Base-by-base conservation (phyloP, 1,284 basidiomycete species). In the Apiotrichum domesticum region DNA sequence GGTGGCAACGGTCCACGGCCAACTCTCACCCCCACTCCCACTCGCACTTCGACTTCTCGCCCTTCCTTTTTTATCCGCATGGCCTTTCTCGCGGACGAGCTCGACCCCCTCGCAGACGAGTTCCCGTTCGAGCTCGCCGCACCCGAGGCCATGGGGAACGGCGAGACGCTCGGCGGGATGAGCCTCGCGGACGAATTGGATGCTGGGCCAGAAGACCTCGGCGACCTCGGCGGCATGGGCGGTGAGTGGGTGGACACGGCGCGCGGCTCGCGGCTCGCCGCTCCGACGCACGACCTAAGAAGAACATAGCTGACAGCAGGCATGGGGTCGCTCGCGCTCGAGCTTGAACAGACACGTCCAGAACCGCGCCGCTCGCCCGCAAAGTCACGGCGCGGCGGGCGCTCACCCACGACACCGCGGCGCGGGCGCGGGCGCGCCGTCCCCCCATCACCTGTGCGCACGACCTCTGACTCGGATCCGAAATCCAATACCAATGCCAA, bases 41-140 rank as follows among this genome's bases (percentile, higher is more conserved):
- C 33, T 21, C 15, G 14, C 6, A n/a, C 35, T 32, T 14, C 21
- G 32, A 21, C 21, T 21, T 21, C 34, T 13, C 33, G 32, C 9
- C 40, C 11, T 21, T 21, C 40, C 15, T 9, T n/a, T 34, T 14
- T 6, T 29, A 14, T 29, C 15, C 6, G 32, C 33, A 60, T 60
- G 59, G 56, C 59, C 11, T 57, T 57, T 5, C 50, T 61, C 35
- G 59, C 59, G 9, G 55, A 61, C 50, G 59, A 61, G 53, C 59
- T 61, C 14, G 52, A 46, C 35, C 41, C 34, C 37, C 42, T 51
- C 15, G 50, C 29, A 1, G 43, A 40, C 44, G 21, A 32, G 29
- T 29, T 44, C 21, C 33, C 35, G 35, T 35, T 48, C 33, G 46
- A 21, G 35, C 45, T 46, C 45, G 42, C 11, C n/a, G 11, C 10